These are phyloP conservation scores for Wickerhamomyces kurtzmanii DNA, from an alignment of 805 yeast genomes.

Conservation along the genomic window DNA sequence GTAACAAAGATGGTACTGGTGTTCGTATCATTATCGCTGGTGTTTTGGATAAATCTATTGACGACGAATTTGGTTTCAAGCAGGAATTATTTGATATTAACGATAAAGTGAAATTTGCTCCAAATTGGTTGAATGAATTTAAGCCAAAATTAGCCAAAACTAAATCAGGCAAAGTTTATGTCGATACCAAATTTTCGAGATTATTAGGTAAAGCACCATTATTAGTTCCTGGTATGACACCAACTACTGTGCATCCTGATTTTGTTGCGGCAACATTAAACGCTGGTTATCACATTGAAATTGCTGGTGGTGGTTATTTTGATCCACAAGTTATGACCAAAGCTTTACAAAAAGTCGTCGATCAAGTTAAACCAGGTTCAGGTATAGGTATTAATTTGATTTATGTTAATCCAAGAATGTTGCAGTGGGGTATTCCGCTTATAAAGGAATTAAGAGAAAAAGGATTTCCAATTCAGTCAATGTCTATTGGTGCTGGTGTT, in stretches of 20 bases:
- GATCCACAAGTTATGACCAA: conserved; percentile 55
- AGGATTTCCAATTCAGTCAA: conserved; percentile 93
- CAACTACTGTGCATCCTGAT: conserved; percentile 91
- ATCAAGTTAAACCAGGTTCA: conserved; percentile 67
- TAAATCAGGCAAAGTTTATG: conserved; percentile 62
- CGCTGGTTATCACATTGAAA: conserved; percentile 95
- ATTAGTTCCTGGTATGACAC: conserved; percentile 99
- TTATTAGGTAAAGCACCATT: conserved; percentile 91
- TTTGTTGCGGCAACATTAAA: conserved; percentile 90
- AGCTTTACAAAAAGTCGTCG: conserved; percentile 70
- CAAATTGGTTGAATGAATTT: conserved; percentile 84
- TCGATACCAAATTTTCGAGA: conserved; percentile 90
- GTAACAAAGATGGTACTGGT: conserved; percentile 98
- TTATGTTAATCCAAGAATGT: conserved; percentile 94
- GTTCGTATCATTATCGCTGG: conserved; percentile 92
- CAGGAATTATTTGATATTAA: conserved; percentile 83
- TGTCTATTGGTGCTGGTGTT: conserved; percentile 99
- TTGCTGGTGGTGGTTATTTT: conserved; percentile 99
- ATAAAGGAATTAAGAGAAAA: conserved; percentile 78
- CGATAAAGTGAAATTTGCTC: conserved; percentile 62
- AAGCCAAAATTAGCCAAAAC: conserved; percentile 81
- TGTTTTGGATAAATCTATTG: conserved; percentile 60
- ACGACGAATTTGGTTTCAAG: conserved; percentile 90
- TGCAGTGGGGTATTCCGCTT: conserved; percentile 98
- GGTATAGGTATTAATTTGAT: conserved; percentile 89